phyloP scores from a whole-genome alignment of 208 protist species.

The Leishmania turanica region DNA sequence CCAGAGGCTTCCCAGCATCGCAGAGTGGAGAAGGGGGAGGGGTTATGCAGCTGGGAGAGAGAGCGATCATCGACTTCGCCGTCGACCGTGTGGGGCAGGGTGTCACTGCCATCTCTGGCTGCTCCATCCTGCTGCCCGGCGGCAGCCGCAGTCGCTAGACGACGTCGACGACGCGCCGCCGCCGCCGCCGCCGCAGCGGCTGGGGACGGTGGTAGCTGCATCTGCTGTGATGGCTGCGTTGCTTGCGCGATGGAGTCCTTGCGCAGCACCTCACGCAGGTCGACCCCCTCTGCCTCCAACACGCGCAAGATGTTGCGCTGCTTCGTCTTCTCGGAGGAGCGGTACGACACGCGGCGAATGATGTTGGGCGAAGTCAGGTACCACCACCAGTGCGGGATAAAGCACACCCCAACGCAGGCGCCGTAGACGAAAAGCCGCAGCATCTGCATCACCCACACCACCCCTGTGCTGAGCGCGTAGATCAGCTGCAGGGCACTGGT shows the following conservation, averaged over 20 bases:
- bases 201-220: background rate
- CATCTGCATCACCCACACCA: conserved; percentile 64
- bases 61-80: conserved; percentile 11
- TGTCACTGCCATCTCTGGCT: background rate
- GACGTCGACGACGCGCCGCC: conserved; percentile 10
- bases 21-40: background rate
- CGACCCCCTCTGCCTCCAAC: conserved; percentile 50
- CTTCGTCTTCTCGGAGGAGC: conserved; percentile 47
- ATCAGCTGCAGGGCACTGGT: conserved; percentile 49
- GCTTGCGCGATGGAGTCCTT: background rate
- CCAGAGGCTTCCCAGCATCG: background rate
- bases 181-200: too few species aligned
- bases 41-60: background rate
- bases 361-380: conserved; percentile 71
- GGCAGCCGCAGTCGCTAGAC: background rate
- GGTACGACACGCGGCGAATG: conserved; percentile 66
- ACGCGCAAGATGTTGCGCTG: conserved; percentile 49
- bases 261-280: conserved; percentile 27
- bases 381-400: conserved; percentile 66
- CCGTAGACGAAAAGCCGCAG: conserved; percentile 51
- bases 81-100: background rate
- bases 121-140: background rate
- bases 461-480: conserved; percentile 50
- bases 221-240: background rate
- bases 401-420: conserved; percentile 37